Percentiles rank a stretch among this genome's conserved stretches.
Evolutionary conservation across 768 basidiomycete genomes (phyloP).

Genomic region (Hericium erinaceus): DNA sequence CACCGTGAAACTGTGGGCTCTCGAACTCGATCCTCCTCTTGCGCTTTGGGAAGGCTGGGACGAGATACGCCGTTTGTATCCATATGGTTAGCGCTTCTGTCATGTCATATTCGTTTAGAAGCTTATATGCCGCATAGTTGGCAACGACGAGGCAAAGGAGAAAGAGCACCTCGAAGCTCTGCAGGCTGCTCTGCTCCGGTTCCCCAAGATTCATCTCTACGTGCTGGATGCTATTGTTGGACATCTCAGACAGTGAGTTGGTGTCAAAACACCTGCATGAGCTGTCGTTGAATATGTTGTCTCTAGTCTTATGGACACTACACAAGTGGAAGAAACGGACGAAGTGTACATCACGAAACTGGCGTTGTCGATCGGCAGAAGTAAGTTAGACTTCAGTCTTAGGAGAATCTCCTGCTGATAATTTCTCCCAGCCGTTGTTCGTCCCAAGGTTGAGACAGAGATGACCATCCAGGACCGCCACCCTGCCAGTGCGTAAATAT

Average conservation of each 20-base stretch:
- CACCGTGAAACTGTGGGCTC: constrained; percentile 76
- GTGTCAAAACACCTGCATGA: background rate
- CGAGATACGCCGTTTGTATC: constrained; percentile 82
- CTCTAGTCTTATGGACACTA: constrained; percentile 59
- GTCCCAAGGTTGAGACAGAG: constrained; percentile 76
- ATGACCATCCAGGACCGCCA: constrained; percentile 89
- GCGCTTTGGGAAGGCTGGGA: constrained; percentile 88
- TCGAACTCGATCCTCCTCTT: constrained; percentile 88
- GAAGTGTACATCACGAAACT: constrained; percentile 84
- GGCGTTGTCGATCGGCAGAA: constrained; percentile 76
- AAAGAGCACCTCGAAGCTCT: constrained; percentile 53
- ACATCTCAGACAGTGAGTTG: constrained; percentile 56
- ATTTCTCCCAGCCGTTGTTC: constrained; percentile 50
- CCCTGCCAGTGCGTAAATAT: constrained; percentile 48
- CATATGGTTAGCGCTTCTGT: constrained; percentile 34
- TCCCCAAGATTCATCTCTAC: constrained; percentile 73
- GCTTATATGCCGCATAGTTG: constrained; percentile 32
- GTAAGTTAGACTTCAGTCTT: constrained; percentile 35
- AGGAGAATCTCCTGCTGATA: background rate
- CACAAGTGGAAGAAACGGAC: constrained; percentile 58
- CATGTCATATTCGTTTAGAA: background rate
- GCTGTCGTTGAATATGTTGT: constrained; percentile 1
- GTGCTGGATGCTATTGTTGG: constrained; percentile 71
- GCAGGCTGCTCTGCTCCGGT: constrained; percentile 48
- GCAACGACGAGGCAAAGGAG: constrained; percentile 46